Base-by-base conservation (phyloP, 805 yeast genomes). In the Blastobotrys robertii region DNA sequence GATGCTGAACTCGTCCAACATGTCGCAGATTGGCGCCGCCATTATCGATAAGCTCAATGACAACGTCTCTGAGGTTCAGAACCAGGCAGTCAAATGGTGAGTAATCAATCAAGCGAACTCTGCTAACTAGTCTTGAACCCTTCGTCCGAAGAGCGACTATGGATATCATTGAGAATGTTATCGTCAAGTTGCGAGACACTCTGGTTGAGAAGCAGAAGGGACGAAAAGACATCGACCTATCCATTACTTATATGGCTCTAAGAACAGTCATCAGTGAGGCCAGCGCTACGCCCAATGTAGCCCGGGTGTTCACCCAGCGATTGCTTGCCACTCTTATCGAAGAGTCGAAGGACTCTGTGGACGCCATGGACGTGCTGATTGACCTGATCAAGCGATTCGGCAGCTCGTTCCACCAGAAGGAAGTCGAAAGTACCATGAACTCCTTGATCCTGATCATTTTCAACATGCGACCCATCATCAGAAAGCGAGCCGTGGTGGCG, bases 21-120 rank as follows among this genome's bases (percentile, higher is more conserved):
- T 51, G 36, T 44, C 47, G 8, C 30, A 40, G 40, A 62, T 76
- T 52, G 56, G 66, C 39, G 64, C 67, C 38, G 58, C 67, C 12
- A 54, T 75, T 34, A 63, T 69, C 42, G 60, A 60, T 30, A 65
- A 70, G 35, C 62, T 84, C 16, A 67, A 70, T 10, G 94, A 84
- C 55, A 68, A 71, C 38, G 76, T 76, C 50, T 65, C 84, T 4
- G 88, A 83, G 50, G 88, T 84, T 1, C 84, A 83, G 55, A 77
- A 74, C 51, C 84, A 80, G 57, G 81, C 92, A 0, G 73, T 83
- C 38, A 75, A 76, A 48, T 72, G 54, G 54, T 50, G 45, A 6
- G 54, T 43, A 22, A 8, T 14, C 12, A 30, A 9, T 33, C 12
- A 7, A 19, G 25, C 25, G 25, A 19, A 39, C 37, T 38, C 22